These are phyloP conservation scores for Kuraishia capsulata DNA, from an alignment of 805 yeast genomes.

Conservation along the genomic window DNA sequence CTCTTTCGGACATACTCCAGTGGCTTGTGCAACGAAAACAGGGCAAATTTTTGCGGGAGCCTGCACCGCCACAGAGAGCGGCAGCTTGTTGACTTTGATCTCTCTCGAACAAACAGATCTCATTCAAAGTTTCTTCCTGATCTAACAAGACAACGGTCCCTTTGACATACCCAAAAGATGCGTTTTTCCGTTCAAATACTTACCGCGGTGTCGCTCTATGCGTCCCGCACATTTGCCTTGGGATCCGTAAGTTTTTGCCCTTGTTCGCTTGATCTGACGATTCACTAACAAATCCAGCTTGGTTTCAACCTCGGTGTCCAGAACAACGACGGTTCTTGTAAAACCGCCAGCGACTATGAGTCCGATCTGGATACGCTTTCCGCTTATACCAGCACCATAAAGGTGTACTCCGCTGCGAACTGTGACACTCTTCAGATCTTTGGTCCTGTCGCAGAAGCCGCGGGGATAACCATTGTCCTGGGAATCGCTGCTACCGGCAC, in stretches of 20 bases:
- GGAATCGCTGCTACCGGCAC: slow-evolving; percentile 93
- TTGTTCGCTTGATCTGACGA: neutral
- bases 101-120: neutral
- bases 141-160: no score
- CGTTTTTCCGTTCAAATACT: slow-evolving; percentile 15
- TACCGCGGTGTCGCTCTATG: slow-evolving; percentile 12
- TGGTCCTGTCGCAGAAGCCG: slow-evolving; percentile 79
- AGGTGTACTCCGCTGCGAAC: slow-evolving; percentile 89
- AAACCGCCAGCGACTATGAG: slow-evolving; percentile 60
- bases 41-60: no score
- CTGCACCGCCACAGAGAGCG: no score
- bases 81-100: neutral
- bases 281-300: slow-evolving; percentile 23
- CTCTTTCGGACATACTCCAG: no score
- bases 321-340: slow-evolving; percentile 68
- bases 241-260: slow-evolving; percentile 9
- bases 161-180: no score
- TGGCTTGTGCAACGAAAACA: no score
- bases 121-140: neutral
- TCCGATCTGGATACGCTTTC: slow-evolving; percentile 55
- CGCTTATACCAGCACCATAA: slow-evolving; percentile 54
- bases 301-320: slow-evolving; percentile 86
- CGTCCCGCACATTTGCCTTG: slow-evolving; percentile 7
- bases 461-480: slow-evolving; percentile 66
- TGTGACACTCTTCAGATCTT: slow-evolving; percentile 80